phyloP scores from a whole-genome alignment of 148 eudicot species.

The Hydrangea macrophylla region DNA sequence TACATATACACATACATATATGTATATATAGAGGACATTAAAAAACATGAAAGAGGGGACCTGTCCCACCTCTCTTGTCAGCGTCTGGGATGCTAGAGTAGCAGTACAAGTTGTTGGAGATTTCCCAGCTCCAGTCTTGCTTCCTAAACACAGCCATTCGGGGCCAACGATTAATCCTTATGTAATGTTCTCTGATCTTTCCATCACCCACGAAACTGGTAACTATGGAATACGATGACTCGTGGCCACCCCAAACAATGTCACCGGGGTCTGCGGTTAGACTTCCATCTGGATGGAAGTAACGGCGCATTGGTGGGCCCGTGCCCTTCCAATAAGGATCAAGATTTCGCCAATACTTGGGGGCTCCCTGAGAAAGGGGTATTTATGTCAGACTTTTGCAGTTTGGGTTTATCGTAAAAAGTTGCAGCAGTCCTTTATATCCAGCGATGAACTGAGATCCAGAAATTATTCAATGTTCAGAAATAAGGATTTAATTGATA shows the following conservation, averaged over 20 bases:
- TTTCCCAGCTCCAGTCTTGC: slow-evolving; percentile 87
- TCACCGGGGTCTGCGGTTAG: slow-evolving; percentile 71
- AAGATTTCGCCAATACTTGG: slow-evolving; percentile 70
- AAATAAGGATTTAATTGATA: neutral
- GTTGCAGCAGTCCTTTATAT: slow-evolving; percentile 1
- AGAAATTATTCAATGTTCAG: neutral
- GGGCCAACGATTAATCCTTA: slow-evolving; percentile 89
- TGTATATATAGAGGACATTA: neutral
- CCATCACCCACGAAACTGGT: slow-evolving; percentile 47
- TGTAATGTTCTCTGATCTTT: slow-evolving; percentile 67
- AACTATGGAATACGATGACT: slow-evolving; percentile 59
- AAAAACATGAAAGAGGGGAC: slow-evolving; percentile 35
- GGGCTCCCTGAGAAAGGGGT: slow-evolving; percentile 56
- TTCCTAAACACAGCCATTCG: slow-evolving; percentile 50
- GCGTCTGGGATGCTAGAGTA: slow-evolving; percentile 76
- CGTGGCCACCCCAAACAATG: slow-evolving; percentile 90
- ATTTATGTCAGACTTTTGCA: neutral
- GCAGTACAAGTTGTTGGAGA: slow-evolving; percentile 52
- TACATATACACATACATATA: too few relatives aligned
- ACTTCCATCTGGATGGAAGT: slow-evolving; percentile 84
- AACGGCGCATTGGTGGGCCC: slow-evolving; percentile 57
- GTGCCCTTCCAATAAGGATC: slow-evolving; percentile 74
- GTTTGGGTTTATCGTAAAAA: neutral
- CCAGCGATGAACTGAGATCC: neutral
- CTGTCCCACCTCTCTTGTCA: slow-evolving; percentile 67